phyloP scores from a whole-genome alignment of 495 filamentous ascomycete genomes.

The Penicillium riverlandense region DNA sequence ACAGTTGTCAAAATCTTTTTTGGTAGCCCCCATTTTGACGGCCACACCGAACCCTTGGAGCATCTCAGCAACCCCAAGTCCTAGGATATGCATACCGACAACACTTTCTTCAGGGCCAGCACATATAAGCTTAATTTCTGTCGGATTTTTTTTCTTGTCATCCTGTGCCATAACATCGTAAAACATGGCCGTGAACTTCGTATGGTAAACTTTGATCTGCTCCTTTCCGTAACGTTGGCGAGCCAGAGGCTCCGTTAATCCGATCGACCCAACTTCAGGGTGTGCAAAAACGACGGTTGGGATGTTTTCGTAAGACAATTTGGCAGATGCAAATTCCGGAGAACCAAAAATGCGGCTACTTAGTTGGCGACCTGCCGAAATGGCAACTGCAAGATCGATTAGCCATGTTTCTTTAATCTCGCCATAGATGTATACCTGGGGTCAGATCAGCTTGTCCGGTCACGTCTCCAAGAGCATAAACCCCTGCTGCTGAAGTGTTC shows the following conservation, averaged over 20 bases:
- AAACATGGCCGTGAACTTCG: constrained; percentile 51
- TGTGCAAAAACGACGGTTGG: constrained; percentile 56
- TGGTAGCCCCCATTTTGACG: constrained; percentile 96
- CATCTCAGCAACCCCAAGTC: constrained; percentile 64
- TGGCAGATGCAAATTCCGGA: constrained; percentile 39
- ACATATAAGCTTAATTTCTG: constrained; percentile 54
- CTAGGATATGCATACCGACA: constrained; percentile 54
- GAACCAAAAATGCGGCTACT: constrained; percentile 52
- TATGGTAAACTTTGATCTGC: constrained; percentile 52
- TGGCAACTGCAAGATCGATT: constrained; percentile 38
- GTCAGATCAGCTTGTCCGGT: constrained; percentile 55
- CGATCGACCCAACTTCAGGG: constrained; percentile 51
- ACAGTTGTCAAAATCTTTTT: constrained; percentile 88
- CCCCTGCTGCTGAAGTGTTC: constrained; percentile 46
- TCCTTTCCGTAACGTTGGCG: constrained; percentile 45
- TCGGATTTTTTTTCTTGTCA: constrained; percentile 50
- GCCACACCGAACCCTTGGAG: constrained; percentile 94
- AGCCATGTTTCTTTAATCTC: neutral
- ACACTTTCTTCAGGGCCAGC: constrained; percentile 50
- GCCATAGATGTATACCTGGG: constrained; percentile 31
- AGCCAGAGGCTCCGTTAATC: constrained; percentile 53
- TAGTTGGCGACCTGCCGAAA: constrained; percentile 52
- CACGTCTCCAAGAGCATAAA: constrained; percentile 56
- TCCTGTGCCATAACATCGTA: constrained; percentile 45
- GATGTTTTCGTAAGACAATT: constrained; percentile 50